A percentile compares a stretch with the other conserved stretches of the same genome.
phyloP scores from a whole-genome alignment of 2,329 filamentous ascomycete species.

The Exophiala alcalophila region DNA sequence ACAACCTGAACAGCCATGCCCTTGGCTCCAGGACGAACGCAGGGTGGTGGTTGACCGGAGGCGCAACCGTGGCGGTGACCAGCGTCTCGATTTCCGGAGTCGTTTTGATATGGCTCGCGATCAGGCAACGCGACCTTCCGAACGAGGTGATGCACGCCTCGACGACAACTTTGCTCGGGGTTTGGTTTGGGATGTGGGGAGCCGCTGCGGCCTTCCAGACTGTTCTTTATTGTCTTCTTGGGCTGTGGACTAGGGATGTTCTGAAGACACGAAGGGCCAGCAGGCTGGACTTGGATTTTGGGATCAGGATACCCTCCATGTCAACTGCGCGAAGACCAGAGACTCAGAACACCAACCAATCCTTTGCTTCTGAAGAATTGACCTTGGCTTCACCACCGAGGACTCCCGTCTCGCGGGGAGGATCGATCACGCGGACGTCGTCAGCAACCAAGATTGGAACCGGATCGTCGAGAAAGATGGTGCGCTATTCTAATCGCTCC shows the following conservation, averaged over 20 bases:
- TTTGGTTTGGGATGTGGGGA: slow-evolving; percentile 29
- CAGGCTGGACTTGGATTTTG: slow-evolving; percentile 23
- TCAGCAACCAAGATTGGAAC: slow-evolving; percentile 23
- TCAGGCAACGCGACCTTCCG: slow-evolving; percentile 18
- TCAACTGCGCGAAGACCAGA: slow-evolving; percentile 9
- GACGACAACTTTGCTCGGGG: slow-evolving; percentile 16
- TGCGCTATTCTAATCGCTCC: slow-evolving; percentile 27
- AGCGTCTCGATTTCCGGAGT: slow-evolving; percentile 22
- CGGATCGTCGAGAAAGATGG: slow-evolving; percentile 21
- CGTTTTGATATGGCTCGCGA: slow-evolving; percentile 25
- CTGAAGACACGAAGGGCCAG: slow-evolving; percentile 17
- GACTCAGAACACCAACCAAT: slow-evolving; percentile 18
- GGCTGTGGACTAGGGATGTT: slow-evolving; percentile 21
- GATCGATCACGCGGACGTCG: slow-evolving; percentile 18
- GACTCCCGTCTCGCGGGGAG: slow-evolving; percentile 25
- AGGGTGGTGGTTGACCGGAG: slow-evolving; percentile 19
- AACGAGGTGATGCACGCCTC: slow-evolving; percentile 11
- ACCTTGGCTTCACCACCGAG: slow-evolving; percentile 29
- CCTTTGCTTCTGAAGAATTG: slow-evolving; percentile 28
- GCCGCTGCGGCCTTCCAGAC: slow-evolving; percentile 15
- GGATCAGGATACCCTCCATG: slow-evolving; percentile 19
- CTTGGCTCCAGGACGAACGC: slow-evolving; percentile 11
- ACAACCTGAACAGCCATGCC: slow-evolving; percentile 15
- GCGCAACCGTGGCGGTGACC: slow-evolving; percentile 10
- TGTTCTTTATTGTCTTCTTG: slow-evolving; percentile 21